Percentiles rank a stretch among this genome's conserved stretches.
Evolutionary conservation across 495 filamentous ascomycete species (phyloP).

Genomic region (Xylaria flabelliformis): DNA sequence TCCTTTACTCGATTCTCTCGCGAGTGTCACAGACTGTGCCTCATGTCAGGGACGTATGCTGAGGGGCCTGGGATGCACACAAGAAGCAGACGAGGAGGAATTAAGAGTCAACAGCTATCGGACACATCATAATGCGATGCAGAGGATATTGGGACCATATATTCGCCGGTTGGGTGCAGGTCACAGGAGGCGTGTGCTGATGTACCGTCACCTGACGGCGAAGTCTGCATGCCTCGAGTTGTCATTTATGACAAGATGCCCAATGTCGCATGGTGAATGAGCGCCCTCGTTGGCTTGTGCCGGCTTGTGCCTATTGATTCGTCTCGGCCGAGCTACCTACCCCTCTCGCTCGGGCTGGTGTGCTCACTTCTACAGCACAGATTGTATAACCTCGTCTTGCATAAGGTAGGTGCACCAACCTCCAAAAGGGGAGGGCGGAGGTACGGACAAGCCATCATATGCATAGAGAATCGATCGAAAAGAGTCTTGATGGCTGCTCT

Average conservation of each 20-base stretch:
- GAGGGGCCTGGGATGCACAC: not conserved
- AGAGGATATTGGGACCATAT: not conserved
- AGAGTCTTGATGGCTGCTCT: not conserved
- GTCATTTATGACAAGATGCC: conserved; percentile 22
- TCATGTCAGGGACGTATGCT: not conserved
- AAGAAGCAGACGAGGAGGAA: not conserved
- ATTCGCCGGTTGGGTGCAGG: conserved; percentile 23
- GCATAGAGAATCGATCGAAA: conserved; percentile 3
- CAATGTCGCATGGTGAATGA: conserved; percentile 16
- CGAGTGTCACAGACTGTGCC: not conserved
- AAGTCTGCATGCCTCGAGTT: conserved; percentile 7
- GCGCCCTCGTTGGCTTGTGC: not conserved
- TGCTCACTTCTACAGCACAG: not conserved
- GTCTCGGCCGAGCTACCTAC: conserved; percentile 20
- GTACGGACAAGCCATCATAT: not conserved
- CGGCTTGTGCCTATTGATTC: conserved; percentile 7
- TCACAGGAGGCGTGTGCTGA: not conserved
- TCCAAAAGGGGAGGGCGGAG: conserved; percentile 9
- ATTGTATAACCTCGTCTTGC: conserved; percentile 18
- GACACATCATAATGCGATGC: conserved; percentile 3
- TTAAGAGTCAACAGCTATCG: not conserved
- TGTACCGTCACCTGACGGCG: conserved; percentile 27
- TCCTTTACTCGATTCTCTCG: conserved; percentile 1
- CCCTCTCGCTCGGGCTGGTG: conserved; percentile 7
- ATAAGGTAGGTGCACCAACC: not conserved